phyloP scores from a whole-genome alignment of 768 basidiomycete genomes.

The Sistotremastrum niveocremeum region DNA sequence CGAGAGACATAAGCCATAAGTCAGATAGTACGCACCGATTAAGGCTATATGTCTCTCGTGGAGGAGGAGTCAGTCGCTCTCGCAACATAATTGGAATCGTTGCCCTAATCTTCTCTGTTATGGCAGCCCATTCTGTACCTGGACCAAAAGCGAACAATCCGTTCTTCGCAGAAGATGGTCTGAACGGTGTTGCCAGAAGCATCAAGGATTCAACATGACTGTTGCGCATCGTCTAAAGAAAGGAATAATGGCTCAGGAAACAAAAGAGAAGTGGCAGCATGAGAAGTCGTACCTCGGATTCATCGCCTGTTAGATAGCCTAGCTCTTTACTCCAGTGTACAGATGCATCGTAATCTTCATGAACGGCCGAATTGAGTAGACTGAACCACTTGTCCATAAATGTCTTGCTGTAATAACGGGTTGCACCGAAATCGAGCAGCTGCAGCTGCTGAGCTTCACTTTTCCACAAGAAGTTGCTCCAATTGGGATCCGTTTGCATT shows the following conservation, averaged over 20 bases:
- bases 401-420: constrained; percentile 65
- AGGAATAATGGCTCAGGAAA: not conserved
- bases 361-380: constrained; percentile 71
- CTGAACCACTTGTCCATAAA: constrained; percentile 85
- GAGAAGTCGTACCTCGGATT: constrained; percentile 46
- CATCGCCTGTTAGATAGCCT: constrained; percentile 83
- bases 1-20: not conserved
- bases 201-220: constrained; percentile 78
- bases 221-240: constrained; percentile 61
- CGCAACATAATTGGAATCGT: constrained; percentile 85
- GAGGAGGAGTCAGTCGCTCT: constrained; percentile 83
- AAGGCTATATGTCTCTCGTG: constrained; percentile 86
- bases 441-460: constrained; percentile 44
- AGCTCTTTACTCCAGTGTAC: constrained; percentile 62
- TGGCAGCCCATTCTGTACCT: constrained; percentile 47
- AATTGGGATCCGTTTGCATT: constrained; percentile 99
- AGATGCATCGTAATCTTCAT: constrained; percentile 53
- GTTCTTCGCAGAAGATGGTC: constrained; percentile 34
- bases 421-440: constrained; percentile 94
- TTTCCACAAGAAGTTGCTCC: constrained; percentile 95
- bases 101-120: constrained; percentile 64
- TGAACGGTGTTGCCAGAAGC: constrained; percentile 81
- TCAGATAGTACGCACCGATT: constrained; percentile 45
- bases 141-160: constrained; percentile 66
- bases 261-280: not conserved